A percentile compares a stretch with the other conserved stretches of the same genome.
phyloP scores from a whole-genome alignment of 306 rosid genomes.

The Boehmeria nivea region DNA sequence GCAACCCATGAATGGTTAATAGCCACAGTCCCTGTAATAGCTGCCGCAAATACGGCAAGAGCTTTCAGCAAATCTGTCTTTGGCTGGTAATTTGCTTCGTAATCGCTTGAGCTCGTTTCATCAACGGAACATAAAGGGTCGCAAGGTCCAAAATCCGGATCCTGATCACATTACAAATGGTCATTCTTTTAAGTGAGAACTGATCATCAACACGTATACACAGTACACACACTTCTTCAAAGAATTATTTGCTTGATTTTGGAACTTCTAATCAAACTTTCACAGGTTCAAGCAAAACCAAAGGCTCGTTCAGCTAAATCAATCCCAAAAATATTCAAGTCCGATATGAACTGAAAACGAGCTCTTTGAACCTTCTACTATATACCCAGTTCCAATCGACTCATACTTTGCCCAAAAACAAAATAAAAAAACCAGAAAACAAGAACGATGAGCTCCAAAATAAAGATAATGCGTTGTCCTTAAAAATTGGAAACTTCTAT shows the following conservation, averaged over 20 bases:
- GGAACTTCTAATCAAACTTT: no score
- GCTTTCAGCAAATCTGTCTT: conserved; percentile 85
- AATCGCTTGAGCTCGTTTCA: conserved; percentile 61
- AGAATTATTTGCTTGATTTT: no score
- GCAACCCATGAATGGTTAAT: conserved; percentile 96
- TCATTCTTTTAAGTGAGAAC: background rate
- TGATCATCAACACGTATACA: no score
- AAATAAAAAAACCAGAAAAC: conserved; percentile 14
- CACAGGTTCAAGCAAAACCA: background rate
- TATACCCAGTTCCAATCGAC: conserved; percentile 13
- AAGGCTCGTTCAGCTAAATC: no score
- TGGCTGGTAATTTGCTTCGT: conserved; percentile 56
- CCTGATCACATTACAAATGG: conserved; percentile 47
- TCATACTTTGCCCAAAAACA: background rate
- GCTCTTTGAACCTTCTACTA: no score
- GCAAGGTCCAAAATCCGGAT: conserved; percentile 53
- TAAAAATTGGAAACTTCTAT: background rate
- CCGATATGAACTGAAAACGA: no score
- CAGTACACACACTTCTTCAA: no score
- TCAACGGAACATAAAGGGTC: conserved; percentile 83
- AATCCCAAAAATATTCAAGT: no score
- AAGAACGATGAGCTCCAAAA: background rate
- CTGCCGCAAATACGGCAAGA: conserved; percentile 62
- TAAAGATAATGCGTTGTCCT: conserved; percentile 7
- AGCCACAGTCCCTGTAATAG: conserved; percentile 68